These are phyloP conservation scores for Ascoidea rubescens DNA, from an alignment of 805 yeast genomes.

Conservation along the genomic window DNA sequence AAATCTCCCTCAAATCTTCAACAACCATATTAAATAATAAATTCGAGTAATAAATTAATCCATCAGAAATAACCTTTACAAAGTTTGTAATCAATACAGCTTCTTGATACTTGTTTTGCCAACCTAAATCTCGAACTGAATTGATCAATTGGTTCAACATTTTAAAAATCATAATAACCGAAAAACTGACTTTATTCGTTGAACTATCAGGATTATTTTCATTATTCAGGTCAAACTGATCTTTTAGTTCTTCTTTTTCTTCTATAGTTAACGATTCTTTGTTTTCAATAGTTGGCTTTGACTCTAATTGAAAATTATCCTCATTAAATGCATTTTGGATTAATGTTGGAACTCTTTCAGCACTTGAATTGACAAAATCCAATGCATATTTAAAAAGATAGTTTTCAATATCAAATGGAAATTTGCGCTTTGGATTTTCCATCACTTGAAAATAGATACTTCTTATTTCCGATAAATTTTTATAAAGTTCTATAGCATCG, in stretches of 20 bases:
- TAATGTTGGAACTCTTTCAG: slow-evolving; percentile 29
- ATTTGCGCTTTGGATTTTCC: slow-evolving; percentile 18
- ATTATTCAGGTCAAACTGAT: slow-evolving; percentile 31
- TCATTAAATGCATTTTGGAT: slow-evolving; percentile 39
- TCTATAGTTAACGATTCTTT: neutral
- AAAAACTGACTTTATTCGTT: slow-evolving; percentile 30
- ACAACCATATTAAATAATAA: slow-evolving; percentile 21
- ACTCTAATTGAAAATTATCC: slow-evolving; percentile 30
- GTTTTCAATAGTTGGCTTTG: neutral
- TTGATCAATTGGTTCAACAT: slow-evolving; percentile 43
- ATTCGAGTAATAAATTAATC: slow-evolving; percentile 37
- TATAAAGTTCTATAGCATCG: slow-evolving; percentile 46
- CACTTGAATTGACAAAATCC: slow-evolving; percentile 28
- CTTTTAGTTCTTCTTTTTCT: slow-evolving; percentile 2
- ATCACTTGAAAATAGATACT: slow-evolving; percentile 35
- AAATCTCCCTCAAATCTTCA: slow-evolving; percentile 23
- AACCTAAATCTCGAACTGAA: slow-evolving; percentile 44
- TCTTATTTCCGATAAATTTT: slow-evolving; percentile 36
- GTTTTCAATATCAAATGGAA: slow-evolving; percentile 41
- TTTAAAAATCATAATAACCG: slow-evolving; percentile 55
- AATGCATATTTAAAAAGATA: slow-evolving; percentile 35
- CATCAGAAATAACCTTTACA: slow-evolving; percentile 49
- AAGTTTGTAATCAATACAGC: slow-evolving; percentile 49
- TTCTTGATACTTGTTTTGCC: slow-evolving; percentile 52
- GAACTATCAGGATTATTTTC: slow-evolving; percentile 16